These are phyloP conservation scores for Penstemon barbatus DNA, from an alignment of 257 asterid genomes.

Conservation along the genomic window DNA sequence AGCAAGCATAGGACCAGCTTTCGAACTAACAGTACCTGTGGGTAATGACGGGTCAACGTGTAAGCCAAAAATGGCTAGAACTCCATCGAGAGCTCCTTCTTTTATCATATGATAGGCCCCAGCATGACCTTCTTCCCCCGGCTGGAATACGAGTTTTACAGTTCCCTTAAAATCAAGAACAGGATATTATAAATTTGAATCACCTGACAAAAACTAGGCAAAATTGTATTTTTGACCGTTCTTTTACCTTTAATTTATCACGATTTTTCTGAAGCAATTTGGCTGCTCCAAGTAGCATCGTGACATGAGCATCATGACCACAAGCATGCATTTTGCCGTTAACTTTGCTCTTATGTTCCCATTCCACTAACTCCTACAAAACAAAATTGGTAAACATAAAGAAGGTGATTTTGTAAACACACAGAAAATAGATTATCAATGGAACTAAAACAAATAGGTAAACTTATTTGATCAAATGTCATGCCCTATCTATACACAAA, in stretches of 20 bases:
- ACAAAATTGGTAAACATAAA: not conserved
- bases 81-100: conserved; percentile 71
- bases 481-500: not conserved
- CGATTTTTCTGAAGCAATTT: conserved; percentile 63
- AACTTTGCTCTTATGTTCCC: conserved; percentile 88
- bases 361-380: conserved; percentile 80
- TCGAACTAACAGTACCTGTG: conserved; percentile 56
- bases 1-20: conserved; percentile 77
- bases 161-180: conserved; percentile 54
- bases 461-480: not conserved
- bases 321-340: conserved; percentile 95
- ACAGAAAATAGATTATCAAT: not conserved
- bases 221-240: not conserved
- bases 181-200: conserved; percentile 18
- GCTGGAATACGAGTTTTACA: conserved; percentile 86
- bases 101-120: conserved; percentile 71
- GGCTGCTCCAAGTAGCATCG: conserved; percentile 98
- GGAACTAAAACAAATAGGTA: not conserved
- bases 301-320: conserved; percentile 88
- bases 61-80: conserved; percentile 64
- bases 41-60: conserved; percentile 59
- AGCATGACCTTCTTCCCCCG: conserved; percentile 84
- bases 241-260: conserved; percentile 62
- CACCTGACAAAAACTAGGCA: conserved; percentile 2
- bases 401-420: not conserved